Conservation (phyloP, 2,329 filamentous ascomycete species). For the Claviceps sp. region DNA sequence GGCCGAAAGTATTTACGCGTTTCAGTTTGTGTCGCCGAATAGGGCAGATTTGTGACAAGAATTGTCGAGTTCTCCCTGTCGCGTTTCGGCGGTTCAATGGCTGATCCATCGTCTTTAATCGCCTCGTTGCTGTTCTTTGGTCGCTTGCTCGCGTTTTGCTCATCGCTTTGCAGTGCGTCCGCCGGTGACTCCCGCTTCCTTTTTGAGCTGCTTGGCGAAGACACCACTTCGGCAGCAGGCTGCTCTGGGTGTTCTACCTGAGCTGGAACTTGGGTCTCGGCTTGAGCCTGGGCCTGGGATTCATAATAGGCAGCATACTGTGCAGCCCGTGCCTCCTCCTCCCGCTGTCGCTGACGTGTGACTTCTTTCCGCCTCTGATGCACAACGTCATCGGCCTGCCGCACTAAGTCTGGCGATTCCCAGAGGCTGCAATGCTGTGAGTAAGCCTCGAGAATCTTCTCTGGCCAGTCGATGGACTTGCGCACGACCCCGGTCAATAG, state of each 20-base stretch:
- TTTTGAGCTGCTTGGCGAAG: slow-evolving; percentile 40
- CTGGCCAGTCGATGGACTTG: slow-evolving; percentile 59
- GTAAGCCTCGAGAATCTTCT: slow-evolving; percentile 62
- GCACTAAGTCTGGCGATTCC: slow-evolving; percentile 63
- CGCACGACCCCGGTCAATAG: slow-evolving; percentile 55
- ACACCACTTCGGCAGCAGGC: slow-evolving; percentile 8
- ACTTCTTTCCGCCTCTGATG: slow-evolving; percentile 55
- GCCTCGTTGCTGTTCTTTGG: slow-evolving; percentile 34
- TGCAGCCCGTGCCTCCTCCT: slow-evolving; percentile 47
- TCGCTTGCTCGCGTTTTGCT: slow-evolving; percentile 51
- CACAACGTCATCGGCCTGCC: slow-evolving; percentile 59
- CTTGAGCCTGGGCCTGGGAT: slow-evolving; percentile 9
- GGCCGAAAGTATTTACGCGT: slow-evolving; percentile 84
- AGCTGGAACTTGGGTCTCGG: slow-evolving; percentile 7
- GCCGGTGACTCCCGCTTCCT: slow-evolving; percentile 56
- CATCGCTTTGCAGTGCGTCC: slow-evolving; percentile 24
- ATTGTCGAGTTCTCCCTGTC: slow-evolving; percentile 86
- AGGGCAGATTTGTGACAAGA: slow-evolving; percentile 65
- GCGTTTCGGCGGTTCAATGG: slow-evolving; percentile 43
- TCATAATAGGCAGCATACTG: slow-evolving; percentile 30
- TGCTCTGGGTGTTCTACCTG: slow-evolving; percentile 7
- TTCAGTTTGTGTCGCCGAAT: slow-evolving; percentile 53
- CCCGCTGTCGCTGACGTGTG: slow-evolving; percentile 49
- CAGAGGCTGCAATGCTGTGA: slow-evolving; percentile 79
- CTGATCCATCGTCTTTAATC: slow-evolving; percentile 10